A percentile compares a stretch with the other conserved stretches of the same genome.
These are phyloP conservation scores for Copromyces sp. DNA, from an alignment of 495 filamentous ascomycete species.

Conservation along the genomic window DNA sequence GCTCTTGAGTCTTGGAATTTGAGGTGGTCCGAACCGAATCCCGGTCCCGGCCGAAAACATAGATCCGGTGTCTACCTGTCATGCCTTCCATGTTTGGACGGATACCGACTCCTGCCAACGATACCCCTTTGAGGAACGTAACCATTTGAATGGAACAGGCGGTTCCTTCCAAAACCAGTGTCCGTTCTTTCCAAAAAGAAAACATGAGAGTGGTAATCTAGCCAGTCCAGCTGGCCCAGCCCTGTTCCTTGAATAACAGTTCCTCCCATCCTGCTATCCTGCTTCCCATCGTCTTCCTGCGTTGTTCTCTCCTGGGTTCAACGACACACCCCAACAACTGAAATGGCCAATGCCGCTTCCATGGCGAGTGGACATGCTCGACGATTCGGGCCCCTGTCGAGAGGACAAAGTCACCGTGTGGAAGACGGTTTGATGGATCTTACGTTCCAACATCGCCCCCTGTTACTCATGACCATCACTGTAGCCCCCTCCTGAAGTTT, in stretches of 20 bases:
- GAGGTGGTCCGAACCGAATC: too few relatives aligned
- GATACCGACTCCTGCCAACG: background rate
- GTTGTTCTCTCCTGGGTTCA: background rate
- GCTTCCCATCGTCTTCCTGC: background rate
- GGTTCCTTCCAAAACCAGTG: background rate
- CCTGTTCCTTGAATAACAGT: background rate
- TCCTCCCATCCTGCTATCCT: background rate
- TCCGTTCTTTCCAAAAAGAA: background rate
- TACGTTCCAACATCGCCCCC: background rate
- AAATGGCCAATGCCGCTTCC: background rate
- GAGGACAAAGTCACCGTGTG: background rate
- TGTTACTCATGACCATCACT: background rate
- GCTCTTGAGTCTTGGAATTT: too few relatives aligned
- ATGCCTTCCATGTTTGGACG: background rate
- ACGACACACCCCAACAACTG: background rate
- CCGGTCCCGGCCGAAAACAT: too few relatives aligned
- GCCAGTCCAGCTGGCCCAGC: background rate
- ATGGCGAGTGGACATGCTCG: too few relatives aligned
- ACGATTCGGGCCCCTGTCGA: too few relatives aligned
- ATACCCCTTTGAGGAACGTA: background rate
- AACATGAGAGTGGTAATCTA: background rate
- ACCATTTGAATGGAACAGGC: background rate
- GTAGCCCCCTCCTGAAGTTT: background rate
- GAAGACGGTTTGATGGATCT: background rate
- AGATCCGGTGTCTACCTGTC: background rate